Conservation (phyloP, 192 early-diverging fungal species). For the Mycoemilia scoparia region DNA sequence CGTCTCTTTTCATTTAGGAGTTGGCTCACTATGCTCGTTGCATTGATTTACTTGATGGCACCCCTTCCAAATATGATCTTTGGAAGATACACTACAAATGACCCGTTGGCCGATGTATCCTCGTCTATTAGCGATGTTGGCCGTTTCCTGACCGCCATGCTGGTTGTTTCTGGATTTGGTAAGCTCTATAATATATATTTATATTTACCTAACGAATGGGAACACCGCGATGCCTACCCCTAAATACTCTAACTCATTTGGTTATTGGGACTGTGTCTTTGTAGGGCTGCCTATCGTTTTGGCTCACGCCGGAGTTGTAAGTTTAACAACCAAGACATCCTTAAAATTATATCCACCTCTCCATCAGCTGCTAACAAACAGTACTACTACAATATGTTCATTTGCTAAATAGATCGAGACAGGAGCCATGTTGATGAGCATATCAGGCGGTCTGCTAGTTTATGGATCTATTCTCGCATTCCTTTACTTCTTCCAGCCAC, state of each 20-base stretch:
- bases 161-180: conserved; percentile 85
- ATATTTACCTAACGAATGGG: conserved; percentile 20
- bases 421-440: conserved; percentile 78
- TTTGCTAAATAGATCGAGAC: conserved; percentile 40
- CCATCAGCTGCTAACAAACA: background rate
- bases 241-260: background rate
- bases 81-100: conserved; percentile 47
- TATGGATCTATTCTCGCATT: conserved; percentile 90
- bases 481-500: no score
- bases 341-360: background rate
- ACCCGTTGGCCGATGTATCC: conserved; percentile 47
- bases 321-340: conserved; percentile 6
- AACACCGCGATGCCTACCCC: background rate
- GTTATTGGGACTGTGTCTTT: background rate
- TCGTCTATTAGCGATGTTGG: conserved; percentile 44
- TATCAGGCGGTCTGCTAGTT: conserved; percentile 76
- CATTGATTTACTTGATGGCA: conserved; percentile 80
- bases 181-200: no score
- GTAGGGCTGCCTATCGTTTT: conserved; percentile 60
- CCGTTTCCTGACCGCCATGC: conserved; percentile 75
- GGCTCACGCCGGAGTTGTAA: conserved; percentile 59
- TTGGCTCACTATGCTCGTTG: conserved; percentile 91
- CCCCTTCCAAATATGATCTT: conserved; percentile 81
- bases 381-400: background rate
- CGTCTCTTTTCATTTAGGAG: conserved; percentile 42